Evolutionary conservation across 495 filamentous ascomycete species (phyloP).

Genomic region (Geopyxis carbonaria): DNA sequence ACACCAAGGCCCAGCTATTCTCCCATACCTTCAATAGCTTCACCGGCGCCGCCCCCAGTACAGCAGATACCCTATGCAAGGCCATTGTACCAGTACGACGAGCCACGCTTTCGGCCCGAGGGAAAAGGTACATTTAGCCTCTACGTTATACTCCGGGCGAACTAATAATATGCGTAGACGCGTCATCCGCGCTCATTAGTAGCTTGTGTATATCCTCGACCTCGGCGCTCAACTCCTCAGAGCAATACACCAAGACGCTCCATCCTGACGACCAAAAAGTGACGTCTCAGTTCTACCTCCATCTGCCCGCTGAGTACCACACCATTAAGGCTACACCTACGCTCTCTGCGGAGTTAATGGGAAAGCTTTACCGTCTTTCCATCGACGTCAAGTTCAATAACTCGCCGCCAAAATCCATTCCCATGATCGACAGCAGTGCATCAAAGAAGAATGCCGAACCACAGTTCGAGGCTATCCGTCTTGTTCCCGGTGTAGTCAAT

Average conservation of each 20-base stretch:
- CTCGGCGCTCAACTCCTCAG: slow-evolving; percentile 39
- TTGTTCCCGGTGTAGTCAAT: slow-evolving; percentile 42
- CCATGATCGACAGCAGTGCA: not conserved
- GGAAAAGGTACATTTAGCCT: slow-evolving; percentile 22
- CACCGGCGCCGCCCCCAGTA: slow-evolving; percentile 18
- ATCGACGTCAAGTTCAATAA: slow-evolving; percentile 9
- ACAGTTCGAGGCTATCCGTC: slow-evolving; percentile 38
- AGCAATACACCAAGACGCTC: slow-evolving; percentile 28
- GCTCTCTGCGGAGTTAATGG: slow-evolving; percentile 11
- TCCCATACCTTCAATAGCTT: slow-evolving; percentile 10
- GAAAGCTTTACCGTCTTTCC: slow-evolving; percentile 10
- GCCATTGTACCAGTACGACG: slow-evolving; percentile 14
- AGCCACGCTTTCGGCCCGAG: slow-evolving; percentile 25
- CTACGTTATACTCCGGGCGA: slow-evolving; percentile 19
- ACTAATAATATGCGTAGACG: slow-evolving; percentile 27
- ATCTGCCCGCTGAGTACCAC: slow-evolving; percentile 15
- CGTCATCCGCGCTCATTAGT: slow-evolving; percentile 44
- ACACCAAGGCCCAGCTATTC: slow-evolving; percentile 15
- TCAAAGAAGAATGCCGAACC: slow-evolving; percentile 33
- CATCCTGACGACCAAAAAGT: slow-evolving; percentile 14
- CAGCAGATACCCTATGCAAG: slow-evolving; percentile 18
- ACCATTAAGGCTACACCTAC: slow-evolving; percentile 16
- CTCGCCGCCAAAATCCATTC: not conserved
- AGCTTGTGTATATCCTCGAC: slow-evolving; percentile 50
- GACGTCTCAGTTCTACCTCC: slow-evolving; percentile 19